These are phyloP conservation scores for Lotmaria passim DNA, from an alignment of 208 protist genomes.

Conservation along the genomic window DNA sequence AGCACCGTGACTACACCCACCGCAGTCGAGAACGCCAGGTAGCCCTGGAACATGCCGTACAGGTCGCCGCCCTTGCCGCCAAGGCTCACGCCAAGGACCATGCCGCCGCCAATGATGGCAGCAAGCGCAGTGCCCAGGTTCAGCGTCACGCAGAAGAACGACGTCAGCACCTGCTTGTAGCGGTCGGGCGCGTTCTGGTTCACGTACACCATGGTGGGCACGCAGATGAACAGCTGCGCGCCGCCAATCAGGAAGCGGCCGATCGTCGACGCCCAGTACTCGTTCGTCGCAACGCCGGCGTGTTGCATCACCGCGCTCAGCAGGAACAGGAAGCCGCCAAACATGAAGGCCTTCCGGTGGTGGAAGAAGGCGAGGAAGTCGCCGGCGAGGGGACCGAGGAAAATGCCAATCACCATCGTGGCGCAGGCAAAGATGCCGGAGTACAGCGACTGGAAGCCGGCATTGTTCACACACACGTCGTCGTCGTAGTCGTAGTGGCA, in stretches of 20 bases:
- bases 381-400: conserved; percentile 13
- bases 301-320: conserved; percentile 63
- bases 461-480: conserved; percentile 8
- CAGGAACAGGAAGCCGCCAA: conserved; percentile 48
- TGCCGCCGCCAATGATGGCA: conserved; percentile 55
- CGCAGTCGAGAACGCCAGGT: conserved; percentile 66
- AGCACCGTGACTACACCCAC: conserved; percentile 53
- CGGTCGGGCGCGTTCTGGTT: conserved; percentile 61
- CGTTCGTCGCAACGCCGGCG: conserved; percentile 37
- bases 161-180: conserved; percentile 56
- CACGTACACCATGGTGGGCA: conserved; percentile 73
- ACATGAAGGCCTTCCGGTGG: conserved; percentile 19
- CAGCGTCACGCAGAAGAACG: conserved; percentile 75
- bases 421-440: conserved; percentile 14
- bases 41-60: conserved; percentile 42
- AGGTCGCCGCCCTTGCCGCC: conserved; percentile 34
- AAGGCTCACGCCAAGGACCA: conserved; percentile 51
- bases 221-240: conserved; percentile 49
- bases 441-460: conserved; percentile 13
- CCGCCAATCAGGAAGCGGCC: conserved; percentile 73
- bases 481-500: conserved; percentile 20
- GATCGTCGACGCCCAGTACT: conserved; percentile 68
- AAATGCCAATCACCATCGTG: conserved; percentile 16
- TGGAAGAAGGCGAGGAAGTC: conserved; percentile 17
- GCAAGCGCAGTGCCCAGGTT: conserved; percentile 81